These are phyloP conservation scores for Poronia punctata DNA, from an alignment of 495 filamentous ascomycete genomes.

Conservation along the genomic window DNA sequence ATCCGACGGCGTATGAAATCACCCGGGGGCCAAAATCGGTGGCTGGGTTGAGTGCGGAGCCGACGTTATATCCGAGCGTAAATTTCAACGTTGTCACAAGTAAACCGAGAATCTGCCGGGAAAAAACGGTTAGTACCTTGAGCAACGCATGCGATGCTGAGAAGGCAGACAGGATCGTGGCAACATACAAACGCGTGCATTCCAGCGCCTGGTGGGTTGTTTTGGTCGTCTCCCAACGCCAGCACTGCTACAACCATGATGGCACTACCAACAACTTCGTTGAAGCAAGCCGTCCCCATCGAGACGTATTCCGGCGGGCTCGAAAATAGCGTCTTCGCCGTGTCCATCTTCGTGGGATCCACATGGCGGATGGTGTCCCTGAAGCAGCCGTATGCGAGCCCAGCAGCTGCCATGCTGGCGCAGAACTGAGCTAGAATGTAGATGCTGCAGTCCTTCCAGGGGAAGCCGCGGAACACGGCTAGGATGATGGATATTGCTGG, in stretches of 20 bases:
- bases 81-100: slow-evolving; percentile 37
- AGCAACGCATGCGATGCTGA: neutral
- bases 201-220: slow-evolving; percentile 48
- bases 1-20: slow-evolving; percentile 34
- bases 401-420: slow-evolving; percentile 36
- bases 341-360: slow-evolving; percentile 24
- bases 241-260: slow-evolving; percentile 41
- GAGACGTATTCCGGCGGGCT: slow-evolving; percentile 40
- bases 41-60: slow-evolving; percentile 44
- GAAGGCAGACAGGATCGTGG: neutral
- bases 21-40: slow-evolving; percentile 46
- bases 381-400: slow-evolving; percentile 44
- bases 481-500: slow-evolving; percentile 43
- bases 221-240: slow-evolving; percentile 49
- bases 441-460: slow-evolving; percentile 35
- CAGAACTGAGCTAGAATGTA: slow-evolving; percentile 47
- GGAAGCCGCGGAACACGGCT: slow-evolving; percentile 48
- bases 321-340: slow-evolving; percentile 33
- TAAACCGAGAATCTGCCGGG: slow-evolving; percentile 34
- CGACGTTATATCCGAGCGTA: slow-evolving; percentile 41
- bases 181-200: slow-evolving; percentile 34
- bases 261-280: slow-evolving; percentile 42
- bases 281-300: slow-evolving; percentile 42
- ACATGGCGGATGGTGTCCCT: slow-evolving; percentile 37
- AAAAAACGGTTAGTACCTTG: neutral